These are phyloP conservation scores for Acanthamoeba triangularis DNA, from an alignment of 208 protist genomes.

Conservation along the genomic window DNA sequence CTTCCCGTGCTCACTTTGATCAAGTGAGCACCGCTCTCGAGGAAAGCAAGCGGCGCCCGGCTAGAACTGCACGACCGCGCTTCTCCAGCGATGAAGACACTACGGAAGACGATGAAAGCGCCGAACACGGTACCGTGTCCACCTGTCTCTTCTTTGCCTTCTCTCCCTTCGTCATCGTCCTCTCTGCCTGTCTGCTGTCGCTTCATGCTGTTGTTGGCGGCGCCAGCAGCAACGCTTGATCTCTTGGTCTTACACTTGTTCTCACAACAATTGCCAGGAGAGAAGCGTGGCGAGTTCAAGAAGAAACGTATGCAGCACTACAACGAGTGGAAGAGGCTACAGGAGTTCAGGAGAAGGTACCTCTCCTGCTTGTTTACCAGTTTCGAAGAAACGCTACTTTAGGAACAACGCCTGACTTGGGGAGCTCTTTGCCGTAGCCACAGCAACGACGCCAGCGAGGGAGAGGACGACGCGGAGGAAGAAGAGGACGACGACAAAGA, in stretches of 20 bases:
- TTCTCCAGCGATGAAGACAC: constrained; percentile 62
- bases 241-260: not conserved
- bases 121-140: not conserved
- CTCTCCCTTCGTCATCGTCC: not conserved
- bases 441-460: constrained; percentile 35
- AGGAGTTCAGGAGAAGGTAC: constrained; percentile 69
- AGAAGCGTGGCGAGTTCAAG: constrained; percentile 1
- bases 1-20: not conserved
- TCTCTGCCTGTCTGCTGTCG: not conserved
- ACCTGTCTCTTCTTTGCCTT: not conserved
- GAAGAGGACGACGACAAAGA: constrained; percentile 48
- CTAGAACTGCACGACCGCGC: not conserved
- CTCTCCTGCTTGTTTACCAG: not conserved
- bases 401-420: too few relatives aligned
- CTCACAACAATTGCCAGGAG: not conserved
- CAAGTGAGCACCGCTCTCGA: constrained; percentile 51
- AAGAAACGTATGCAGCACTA: constrained; percentile 56
- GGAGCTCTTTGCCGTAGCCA: not conserved
- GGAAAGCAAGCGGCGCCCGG: not conserved
- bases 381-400: too few relatives aligned
- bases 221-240: not conserved
- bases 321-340: constrained; percentile 68
- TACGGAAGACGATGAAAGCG: not conserved
- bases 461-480: constrained; percentile 5
- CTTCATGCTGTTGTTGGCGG: not conserved